A percentile compares a stretch with the other conserved stretches of the same genome.
Evolutionary conservation across 2,329 filamentous ascomycete genomes (phyloP).

Genomic region (Alternaria gansuensis): DNA sequence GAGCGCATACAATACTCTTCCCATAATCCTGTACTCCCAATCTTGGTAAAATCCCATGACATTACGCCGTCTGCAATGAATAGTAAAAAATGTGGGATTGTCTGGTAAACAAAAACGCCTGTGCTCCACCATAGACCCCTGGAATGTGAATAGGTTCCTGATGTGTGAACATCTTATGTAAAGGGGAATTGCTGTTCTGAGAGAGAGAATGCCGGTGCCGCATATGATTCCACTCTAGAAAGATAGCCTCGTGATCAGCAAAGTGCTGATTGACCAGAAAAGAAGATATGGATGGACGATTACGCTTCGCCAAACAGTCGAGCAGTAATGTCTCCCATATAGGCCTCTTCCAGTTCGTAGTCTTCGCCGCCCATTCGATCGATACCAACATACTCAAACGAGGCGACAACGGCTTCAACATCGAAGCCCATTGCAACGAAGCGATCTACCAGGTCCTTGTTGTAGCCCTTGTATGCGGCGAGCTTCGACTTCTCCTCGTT

Average conservation of each 20-base stretch:
- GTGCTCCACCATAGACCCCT: background rate
- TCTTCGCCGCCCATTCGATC: slow-evolving; percentile 79
- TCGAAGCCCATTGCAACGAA: slow-evolving; percentile 94
- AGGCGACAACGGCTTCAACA: slow-evolving; percentile 82
- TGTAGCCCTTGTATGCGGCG: slow-evolving; percentile 81
- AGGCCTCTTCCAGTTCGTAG: slow-evolving; percentile 87
- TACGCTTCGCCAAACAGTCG: slow-evolving; percentile 78
- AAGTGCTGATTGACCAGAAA: background rate
- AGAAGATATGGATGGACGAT: background rate
- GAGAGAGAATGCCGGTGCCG: background rate
- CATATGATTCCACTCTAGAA: background rate
- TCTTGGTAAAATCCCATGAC: background rate
- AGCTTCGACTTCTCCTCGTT: slow-evolving; percentile 67
- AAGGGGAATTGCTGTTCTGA: background rate
- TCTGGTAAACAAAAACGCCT: background rate
- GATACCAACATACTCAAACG: slow-evolving; percentile 83
- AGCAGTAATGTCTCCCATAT: slow-evolving; percentile 89
- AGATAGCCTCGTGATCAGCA: background rate
- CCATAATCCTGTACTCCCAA: slow-evolving; percentile 7
- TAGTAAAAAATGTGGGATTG: background rate
- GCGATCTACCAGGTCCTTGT: slow-evolving; percentile 79
- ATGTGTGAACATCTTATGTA: background rate
- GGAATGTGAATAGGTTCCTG: background rate
- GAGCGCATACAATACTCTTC: slow-evolving; percentile 1
- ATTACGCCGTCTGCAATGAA: slow-evolving; percentile 5